Evolutionary conservation across 495 filamentous ascomycete genomes (phyloP), one percentile per base, ranked within the genome.

Genomic region (Lentithecium fluviatile): DNA sequence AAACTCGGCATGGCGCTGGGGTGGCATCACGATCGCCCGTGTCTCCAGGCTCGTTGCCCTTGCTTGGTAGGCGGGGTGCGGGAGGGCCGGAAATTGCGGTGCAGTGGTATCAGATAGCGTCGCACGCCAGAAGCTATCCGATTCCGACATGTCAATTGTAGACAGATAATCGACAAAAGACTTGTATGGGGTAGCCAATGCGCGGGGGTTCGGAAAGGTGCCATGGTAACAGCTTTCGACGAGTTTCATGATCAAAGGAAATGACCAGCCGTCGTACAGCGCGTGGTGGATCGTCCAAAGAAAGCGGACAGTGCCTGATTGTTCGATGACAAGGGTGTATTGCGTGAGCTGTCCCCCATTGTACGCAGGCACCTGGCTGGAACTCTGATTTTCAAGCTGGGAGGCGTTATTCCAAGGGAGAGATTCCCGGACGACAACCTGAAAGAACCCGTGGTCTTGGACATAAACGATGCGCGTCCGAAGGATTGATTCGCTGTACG

Each of bases 401-500:
- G 40, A 6, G 5, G 48, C 46, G 12, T 23, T 50, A n/a, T 56
- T 15, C 56, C 52, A 51, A 23, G 36, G 19, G 2, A 66, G 32
- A 34, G 45, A 40, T 25, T 46, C 60, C 13, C 45, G 17, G n/a
- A 60, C n/a, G n/a, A 68, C 62, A 25, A 65, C 65, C 48, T 65
- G 56, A 11, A 60, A 21, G 15, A 60, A 48, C 13, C 29, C 56
- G 12, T 19, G 36, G 17, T 21, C 23, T 34, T 47, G 42, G 19
- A 60, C 50, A 40, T 70, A 58, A n/a, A 79, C 58, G 24, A 78
- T 63, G 34, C 75, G 60, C 4, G 77, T 78, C 13, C 76, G 67
- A 2, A 79, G 58, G 26, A 32, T 32, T 6, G 79, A 12, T 77
- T 70, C 15, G 76, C 74, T 1, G 74, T 60, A 4, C 80, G 76